These are phyloP conservation scores for Coccinonectria pachysandricola DNA, from an alignment of 2,329 filamentous ascomycete genomes.

Conservation along the genomic window DNA sequence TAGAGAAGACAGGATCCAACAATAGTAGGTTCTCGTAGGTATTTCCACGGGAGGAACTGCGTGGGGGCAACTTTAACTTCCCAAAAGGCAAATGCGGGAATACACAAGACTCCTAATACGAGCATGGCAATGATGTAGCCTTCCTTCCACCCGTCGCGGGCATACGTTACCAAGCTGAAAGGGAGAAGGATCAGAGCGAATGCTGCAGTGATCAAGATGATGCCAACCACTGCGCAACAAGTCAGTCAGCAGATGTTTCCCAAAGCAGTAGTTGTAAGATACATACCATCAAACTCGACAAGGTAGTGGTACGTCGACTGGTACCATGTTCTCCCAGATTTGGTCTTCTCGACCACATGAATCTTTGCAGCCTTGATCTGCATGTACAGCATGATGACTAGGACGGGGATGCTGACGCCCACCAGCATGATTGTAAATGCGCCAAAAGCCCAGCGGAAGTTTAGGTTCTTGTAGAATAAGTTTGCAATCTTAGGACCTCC, in stretches of 20 bases:
- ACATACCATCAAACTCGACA: slow-evolving; percentile 46
- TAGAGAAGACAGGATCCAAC: slow-evolving; percentile 33
- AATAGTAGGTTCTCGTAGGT: slow-evolving; percentile 40
- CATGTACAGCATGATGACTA: slow-evolving; percentile 23
- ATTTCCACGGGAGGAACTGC: slow-evolving; percentile 45
- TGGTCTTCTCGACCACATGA: slow-evolving; percentile 30
- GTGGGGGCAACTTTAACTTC: slow-evolving; percentile 44
- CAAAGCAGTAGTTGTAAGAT: background rate
- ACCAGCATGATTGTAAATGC: slow-evolving; percentile 53
- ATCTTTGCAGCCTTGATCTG: slow-evolving; percentile 40
- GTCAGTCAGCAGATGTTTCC: slow-evolving; percentile 11
- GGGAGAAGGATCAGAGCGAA: slow-evolving; percentile 47
- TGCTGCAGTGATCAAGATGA: slow-evolving; percentile 40
- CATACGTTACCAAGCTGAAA: slow-evolving; percentile 39
- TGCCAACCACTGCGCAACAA: slow-evolving; percentile 38
- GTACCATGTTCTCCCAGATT: slow-evolving; percentile 33
- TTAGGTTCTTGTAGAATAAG: slow-evolving; percentile 27
- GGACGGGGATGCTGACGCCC: slow-evolving; percentile 30
- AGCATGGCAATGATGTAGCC: slow-evolving; percentile 39
- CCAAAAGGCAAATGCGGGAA: slow-evolving; percentile 42
- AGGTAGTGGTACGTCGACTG: slow-evolving; percentile 42
- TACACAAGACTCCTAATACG: slow-evolving; percentile 38
- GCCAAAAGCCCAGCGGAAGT: slow-evolving; percentile 44
- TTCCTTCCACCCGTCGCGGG: slow-evolving; percentile 35
- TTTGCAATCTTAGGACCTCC: slow-evolving; percentile 31